Percentiles rank a stretch among this genome's conserved stretches.
Conservation (phyloP, 1,139 yeast genomes). For the Saccharomyces pastorianus region DNA sequence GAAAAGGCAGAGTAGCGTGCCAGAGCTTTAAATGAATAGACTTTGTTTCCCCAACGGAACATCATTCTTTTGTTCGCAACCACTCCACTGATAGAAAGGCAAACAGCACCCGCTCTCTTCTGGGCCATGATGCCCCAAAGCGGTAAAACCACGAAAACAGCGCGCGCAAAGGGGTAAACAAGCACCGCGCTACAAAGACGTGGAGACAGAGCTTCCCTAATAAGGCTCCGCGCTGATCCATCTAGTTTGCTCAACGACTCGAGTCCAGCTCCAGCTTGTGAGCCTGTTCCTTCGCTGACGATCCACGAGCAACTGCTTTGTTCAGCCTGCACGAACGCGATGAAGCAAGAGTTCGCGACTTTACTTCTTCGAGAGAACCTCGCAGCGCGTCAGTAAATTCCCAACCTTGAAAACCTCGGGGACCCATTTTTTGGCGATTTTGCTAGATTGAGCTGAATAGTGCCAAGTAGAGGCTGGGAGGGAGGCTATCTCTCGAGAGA, state of each 20-base stretch:
- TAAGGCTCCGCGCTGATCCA: neutral
- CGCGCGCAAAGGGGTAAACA: slow-evolving; percentile 1
- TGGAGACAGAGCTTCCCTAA: neutral
- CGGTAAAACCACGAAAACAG: neutral
- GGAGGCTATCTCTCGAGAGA: neutral
- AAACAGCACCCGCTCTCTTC: neutral
- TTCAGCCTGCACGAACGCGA: neutral
- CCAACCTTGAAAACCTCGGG: neutral
- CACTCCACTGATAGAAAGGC: neutral
- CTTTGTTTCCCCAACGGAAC: neutral
- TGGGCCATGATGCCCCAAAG: neutral
- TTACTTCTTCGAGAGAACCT: neutral
- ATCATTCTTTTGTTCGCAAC: neutral
- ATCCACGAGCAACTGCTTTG: neutral
- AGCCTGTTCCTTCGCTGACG: neutral
- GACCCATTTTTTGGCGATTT: neutral
- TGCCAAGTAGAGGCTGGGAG: neutral
- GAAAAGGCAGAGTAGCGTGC: neutral
- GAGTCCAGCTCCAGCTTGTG: neutral
- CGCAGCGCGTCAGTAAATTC: neutral
- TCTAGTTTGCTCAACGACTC: neutral
- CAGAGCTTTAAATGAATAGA: neutral
- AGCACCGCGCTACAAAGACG: neutral
- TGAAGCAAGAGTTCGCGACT: neutral
- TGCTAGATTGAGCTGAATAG: neutral